These are phyloP conservation scores for Cairneyella variabilis DNA, from an alignment of 495 filamentous ascomycete species.

Conservation along the genomic window DNA sequence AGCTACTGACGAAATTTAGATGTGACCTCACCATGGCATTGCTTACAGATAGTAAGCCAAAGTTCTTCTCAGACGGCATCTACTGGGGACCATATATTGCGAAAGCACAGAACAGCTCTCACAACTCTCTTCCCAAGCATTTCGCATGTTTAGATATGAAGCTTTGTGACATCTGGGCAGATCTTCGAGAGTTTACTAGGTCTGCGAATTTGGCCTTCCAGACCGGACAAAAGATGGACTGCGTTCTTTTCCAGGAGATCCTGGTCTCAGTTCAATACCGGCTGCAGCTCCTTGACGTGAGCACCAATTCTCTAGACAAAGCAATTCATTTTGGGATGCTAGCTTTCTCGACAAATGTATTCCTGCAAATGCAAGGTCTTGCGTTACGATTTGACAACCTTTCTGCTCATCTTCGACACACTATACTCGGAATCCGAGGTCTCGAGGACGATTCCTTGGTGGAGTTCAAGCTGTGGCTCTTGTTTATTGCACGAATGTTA, in stretches of 20 bases:
- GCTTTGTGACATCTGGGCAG: slow-evolving; percentile 27
- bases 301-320: slow-evolving; percentile 25
- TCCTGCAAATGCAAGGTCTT: slow-evolving; percentile 19
- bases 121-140: not conserved
- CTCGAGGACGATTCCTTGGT: not conserved
- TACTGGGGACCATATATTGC: slow-evolving; percentile 25
- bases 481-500: not conserved
- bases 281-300: slow-evolving; percentile 30
- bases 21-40: slow-evolving; percentile 21
- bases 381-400: not conserved
- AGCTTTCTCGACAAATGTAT: slow-evolving; percentile 32
- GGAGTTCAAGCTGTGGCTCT: not conserved
- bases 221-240: slow-evolving; percentile 19
- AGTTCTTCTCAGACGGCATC: slow-evolving; percentile 28
- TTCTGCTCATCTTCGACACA: not conserved
- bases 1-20: too few species aligned
- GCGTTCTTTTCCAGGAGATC: slow-evolving; percentile 29
- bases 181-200: slow-evolving; percentile 31
- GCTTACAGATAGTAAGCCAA: slow-evolving; percentile 20
- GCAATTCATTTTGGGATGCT: slow-evolving; percentile 32
- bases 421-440: too few species aligned
- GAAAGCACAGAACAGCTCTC: not conserved
- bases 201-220: slow-evolving; percentile 32
- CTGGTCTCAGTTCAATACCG: slow-evolving; percentile 40
- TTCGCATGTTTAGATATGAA: too few species aligned